phyloP scores from a whole-genome alignment of 345 rosid genomes.

The Gossypium anomalum region DNA sequence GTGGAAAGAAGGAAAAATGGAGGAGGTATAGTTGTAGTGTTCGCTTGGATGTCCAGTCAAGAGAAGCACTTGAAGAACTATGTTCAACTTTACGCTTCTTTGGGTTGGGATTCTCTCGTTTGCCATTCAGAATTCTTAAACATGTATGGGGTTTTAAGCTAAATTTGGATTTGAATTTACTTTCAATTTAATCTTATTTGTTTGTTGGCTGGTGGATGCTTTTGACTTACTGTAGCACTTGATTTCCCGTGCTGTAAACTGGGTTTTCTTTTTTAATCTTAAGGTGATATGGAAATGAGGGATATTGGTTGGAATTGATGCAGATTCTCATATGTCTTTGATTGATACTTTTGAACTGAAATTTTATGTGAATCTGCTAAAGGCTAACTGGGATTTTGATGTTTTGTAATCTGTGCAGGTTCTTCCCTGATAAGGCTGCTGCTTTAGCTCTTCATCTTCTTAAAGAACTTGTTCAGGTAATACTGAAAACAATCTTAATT shows the following conservation, averaged over 20 bases:
- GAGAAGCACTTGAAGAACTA: slow-evolving; percentile 64
- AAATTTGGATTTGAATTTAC: background rate
- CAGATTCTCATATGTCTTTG: background rate
- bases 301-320: background rate
- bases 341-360: background rate
- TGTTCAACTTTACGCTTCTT: slow-evolving; percentile 60
- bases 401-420: slow-evolving; percentile 47
- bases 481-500: background rate
- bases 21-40: slow-evolving; percentile 68
- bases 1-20: slow-evolving; percentile 35
- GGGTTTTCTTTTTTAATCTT: background rate
- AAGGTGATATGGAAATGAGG: background rate
- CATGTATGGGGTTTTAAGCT: slow-evolving; percentile 37
- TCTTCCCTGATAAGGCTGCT: slow-evolving; percentile 77
- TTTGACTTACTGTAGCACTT: background rate
- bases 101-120: slow-evolving; percentile 71
- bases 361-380: background rate
- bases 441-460: slow-evolving; percentile 58
- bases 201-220: background rate
- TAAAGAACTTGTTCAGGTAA: slow-evolving; percentile 59
- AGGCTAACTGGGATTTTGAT: slow-evolving; percentile 5
- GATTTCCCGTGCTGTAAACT: slow-evolving; percentile 2
- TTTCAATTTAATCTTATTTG: background rate
- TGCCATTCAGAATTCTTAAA: slow-evolving; percentile 88
- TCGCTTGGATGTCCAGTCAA: slow-evolving; percentile 89